Conservation (phyloP, 257 asterid genomes). For the Ilex aquifolium region DNA sequence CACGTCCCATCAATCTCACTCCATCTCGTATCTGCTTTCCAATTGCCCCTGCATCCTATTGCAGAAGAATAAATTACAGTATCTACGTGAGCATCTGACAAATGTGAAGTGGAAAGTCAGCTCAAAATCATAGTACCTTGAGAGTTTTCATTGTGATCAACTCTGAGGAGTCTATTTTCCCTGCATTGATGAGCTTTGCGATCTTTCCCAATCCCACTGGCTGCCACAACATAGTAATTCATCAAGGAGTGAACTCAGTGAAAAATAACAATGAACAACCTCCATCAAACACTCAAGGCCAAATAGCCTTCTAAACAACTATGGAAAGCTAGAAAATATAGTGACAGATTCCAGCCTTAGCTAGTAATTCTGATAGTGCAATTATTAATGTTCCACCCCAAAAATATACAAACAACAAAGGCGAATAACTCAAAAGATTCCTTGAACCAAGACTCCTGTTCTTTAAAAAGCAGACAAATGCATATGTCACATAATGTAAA, state of each 20-base stretch:
- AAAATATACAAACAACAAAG: too few species aligned
- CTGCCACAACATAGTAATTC: slow-evolving; percentile 31
- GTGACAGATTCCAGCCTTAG: too few species aligned
- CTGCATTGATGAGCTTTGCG: slow-evolving; percentile 85
- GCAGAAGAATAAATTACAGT: background rate
- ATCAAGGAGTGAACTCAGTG: background rate
- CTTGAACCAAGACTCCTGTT: too few species aligned
- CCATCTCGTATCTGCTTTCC: slow-evolving; percentile 93
- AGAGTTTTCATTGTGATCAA: slow-evolving; percentile 92
- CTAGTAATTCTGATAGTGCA: too few species aligned
- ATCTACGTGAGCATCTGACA: background rate
- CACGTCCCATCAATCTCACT: slow-evolving; percentile 92
- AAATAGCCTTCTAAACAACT: too few species aligned
- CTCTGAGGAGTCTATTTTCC: slow-evolving; percentile 94
- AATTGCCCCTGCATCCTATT: slow-evolving; percentile 76
- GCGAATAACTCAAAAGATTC: too few species aligned
- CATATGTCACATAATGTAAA: too few species aligned
- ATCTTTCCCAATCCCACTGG: slow-evolving; percentile 94
- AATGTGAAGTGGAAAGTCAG: slow-evolving; percentile 5
- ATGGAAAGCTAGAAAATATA: too few species aligned
- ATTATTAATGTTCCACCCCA: too few species aligned
- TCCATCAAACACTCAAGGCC: too few species aligned
- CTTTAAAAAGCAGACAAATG: too few species aligned
- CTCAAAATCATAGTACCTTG: slow-evolving; percentile 40
- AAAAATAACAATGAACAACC: too few species aligned